Conservation (phyloP, 139 green algal species). For the Tetradesmus obliquus region DNA sequence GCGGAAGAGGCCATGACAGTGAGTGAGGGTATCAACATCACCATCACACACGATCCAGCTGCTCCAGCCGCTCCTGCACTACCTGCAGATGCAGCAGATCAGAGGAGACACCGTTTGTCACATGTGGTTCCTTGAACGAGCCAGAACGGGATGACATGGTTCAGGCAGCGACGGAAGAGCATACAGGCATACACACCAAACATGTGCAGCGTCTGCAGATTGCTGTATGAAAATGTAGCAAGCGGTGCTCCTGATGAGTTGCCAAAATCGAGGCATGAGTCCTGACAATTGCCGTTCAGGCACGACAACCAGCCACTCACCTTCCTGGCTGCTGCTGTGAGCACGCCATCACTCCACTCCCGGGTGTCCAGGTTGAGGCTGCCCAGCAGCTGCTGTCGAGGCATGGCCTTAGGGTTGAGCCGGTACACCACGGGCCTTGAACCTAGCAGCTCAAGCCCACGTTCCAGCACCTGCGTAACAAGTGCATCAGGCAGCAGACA, state of each 20-base stretch:
- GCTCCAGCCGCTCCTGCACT: conserved; percentile 71
- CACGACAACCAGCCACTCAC: conserved; percentile 1
- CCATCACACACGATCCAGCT: conserved; percentile 92
- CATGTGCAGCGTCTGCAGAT: no score
- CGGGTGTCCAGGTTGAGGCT: conserved; percentile 87
- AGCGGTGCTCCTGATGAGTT: no score
- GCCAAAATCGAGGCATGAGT: no score
- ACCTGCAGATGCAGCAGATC: conserved; percentile 49
- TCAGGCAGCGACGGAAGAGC: no score
- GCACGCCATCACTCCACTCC: conserved; percentile 87
- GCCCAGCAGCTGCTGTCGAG: conserved; percentile 80
- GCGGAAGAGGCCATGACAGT: background rate
- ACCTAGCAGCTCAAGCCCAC: background rate
- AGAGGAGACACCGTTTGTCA: no score
- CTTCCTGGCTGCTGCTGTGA: conserved; percentile 77
- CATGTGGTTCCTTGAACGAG: no score
- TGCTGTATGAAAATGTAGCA: no score
- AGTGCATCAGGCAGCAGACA: background rate
- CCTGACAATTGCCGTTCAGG: background rate
- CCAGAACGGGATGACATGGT: no score
- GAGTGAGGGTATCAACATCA: conserved; percentile 72
- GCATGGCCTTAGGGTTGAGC: conserved; percentile 87
- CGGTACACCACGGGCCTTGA: conserved; percentile 66
- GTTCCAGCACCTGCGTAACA: conserved; percentile 34
- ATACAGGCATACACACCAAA: no score